These are phyloP conservation scores for Citrus sp. DNA, from an alignment of 345 rosid genomes.

Conservation along the genomic window DNA sequence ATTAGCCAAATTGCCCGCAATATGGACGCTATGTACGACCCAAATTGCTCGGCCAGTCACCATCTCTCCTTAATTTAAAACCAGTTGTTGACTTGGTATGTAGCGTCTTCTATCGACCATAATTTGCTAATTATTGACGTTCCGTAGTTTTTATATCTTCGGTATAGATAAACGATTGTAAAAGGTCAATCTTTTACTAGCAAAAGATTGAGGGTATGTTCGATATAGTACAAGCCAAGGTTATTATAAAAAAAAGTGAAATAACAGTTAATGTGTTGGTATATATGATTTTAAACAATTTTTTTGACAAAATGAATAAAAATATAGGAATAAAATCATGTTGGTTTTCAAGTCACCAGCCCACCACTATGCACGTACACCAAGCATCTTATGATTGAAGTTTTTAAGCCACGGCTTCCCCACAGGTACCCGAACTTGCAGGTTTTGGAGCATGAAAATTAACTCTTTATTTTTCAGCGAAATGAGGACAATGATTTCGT, in stretches of 20 bases:
- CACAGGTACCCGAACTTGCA: too few species aligned
- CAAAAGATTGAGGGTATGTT: neutral
- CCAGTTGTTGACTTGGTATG: neutral
- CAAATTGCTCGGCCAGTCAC: slow-evolving; percentile 17
- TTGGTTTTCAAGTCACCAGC: too few species aligned
- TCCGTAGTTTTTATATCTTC: neutral
- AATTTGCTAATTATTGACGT: neutral
- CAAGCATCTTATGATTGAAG: too few species aligned
- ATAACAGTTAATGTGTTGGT: too few species aligned
- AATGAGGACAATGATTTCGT: slow-evolving; percentile 15
- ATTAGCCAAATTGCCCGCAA: neutral
- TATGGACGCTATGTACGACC: slow-evolving; percentile 2
- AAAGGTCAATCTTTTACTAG: neutral
- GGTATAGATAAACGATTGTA: too few species aligned
- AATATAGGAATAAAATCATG: too few species aligned
- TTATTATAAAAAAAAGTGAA: too few species aligned
- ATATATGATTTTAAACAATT: too few species aligned
- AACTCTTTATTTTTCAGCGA: neutral
- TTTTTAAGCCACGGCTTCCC: too few species aligned
- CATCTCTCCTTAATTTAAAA: slow-evolving; percentile 9
- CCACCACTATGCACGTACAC: too few species aligned
- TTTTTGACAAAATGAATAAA: too few species aligned
- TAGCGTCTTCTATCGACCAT: neutral
- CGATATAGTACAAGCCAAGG: too few species aligned
- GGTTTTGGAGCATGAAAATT: neutral